These are phyloP conservation scores for Apiospora saccharicola DNA, from an alignment of 2,329 filamentous ascomycete genomes.

Conservation along the genomic window DNA sequence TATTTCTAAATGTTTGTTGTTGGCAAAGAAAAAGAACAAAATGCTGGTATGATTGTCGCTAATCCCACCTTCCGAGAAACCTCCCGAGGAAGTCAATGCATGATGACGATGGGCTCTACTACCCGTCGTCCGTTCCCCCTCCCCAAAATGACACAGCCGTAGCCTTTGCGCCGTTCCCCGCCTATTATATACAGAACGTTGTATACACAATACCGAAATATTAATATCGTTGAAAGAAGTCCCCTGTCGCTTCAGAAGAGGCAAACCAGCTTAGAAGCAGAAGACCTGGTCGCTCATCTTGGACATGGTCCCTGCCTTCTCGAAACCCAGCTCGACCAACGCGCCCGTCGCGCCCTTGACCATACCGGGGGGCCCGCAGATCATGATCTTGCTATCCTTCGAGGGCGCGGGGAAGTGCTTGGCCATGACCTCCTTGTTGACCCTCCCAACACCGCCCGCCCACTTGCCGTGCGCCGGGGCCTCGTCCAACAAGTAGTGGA, in stretches of 20 bases:
- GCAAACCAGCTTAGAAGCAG: slow-evolving; percentile 30
- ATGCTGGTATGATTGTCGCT: slow-evolving; percentile 19
- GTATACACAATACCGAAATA: background rate
- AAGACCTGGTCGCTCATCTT: slow-evolving; percentile 65
- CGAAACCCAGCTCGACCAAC: slow-evolving; percentile 57
- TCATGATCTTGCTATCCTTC: slow-evolving; percentile 58
- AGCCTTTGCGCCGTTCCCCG: background rate
- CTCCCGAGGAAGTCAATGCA: slow-evolving; percentile 10
- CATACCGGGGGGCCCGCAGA: slow-evolving; percentile 70
- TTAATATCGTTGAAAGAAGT: background rate
- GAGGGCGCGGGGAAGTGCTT: slow-evolving; percentile 56
- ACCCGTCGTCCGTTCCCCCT: background rate
- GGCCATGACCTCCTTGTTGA: slow-evolving; percentile 58
- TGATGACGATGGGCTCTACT: slow-evolving; percentile 16
- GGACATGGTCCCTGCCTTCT: slow-evolving; percentile 55
- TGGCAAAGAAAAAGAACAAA: background rate
- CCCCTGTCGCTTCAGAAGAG: background rate
- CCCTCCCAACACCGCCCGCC: slow-evolving; percentile 56
- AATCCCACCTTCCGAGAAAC: background rate
- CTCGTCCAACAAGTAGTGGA: slow-evolving; percentile 62
- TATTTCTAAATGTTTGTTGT: background rate
- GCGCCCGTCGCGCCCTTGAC: slow-evolving; percentile 62
- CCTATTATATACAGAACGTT: slow-evolving; percentile 2
- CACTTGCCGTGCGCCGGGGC: slow-evolving; percentile 50
- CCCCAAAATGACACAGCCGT: background rate